Evolutionary conservation across 176 grass and related monocot species (phyloP).

Genomic region (Tuctoria greenei): DNA sequence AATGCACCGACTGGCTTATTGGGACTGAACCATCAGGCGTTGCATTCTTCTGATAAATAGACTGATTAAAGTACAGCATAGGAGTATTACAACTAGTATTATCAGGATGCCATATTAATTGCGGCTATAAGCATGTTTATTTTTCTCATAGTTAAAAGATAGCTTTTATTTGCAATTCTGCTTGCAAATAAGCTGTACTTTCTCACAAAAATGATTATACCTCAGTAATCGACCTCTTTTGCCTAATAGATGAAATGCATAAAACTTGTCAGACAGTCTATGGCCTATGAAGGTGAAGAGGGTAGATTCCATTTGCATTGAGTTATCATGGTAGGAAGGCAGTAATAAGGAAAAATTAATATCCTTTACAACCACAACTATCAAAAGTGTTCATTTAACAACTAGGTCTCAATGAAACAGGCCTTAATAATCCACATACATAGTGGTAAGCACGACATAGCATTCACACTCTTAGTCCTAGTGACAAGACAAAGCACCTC

Average conservation of each 20-base stretch:
- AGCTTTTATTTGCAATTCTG: constrained; percentile 9
- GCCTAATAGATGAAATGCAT: constrained; percentile 2
- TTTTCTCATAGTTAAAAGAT: constrained; percentile 9
- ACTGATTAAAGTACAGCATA: constrained; percentile 32
- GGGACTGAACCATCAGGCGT: constrained; percentile 46
- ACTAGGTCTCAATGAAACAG: neutral
- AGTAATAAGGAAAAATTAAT: neutral
- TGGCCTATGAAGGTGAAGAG: neutral
- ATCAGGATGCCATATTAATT: constrained; percentile 16
- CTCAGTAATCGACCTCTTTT: neutral
- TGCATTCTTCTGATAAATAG: constrained; percentile 57
- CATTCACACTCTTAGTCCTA: neutral
- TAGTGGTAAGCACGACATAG: constrained; percentile 18
- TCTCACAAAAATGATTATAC: neutral
- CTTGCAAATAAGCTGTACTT: neutral
- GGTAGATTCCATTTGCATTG: neutral
- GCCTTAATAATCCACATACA: neutral
- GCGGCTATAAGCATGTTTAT: constrained; percentile 6
- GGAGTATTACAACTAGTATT: constrained; percentile 18
- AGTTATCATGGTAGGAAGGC: neutral
- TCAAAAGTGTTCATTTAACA: neutral
- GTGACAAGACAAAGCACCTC: constrained; percentile 7
- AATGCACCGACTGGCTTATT: constrained; percentile 42
- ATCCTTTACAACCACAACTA: constrained; percentile 11
- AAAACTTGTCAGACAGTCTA: neutral